Percentiles rank a stretch among this genome's conserved stretches.
phyloP scores from a whole-genome alignment of 345 rosid species.

The Diplotaxis tenuifolia region DNA sequence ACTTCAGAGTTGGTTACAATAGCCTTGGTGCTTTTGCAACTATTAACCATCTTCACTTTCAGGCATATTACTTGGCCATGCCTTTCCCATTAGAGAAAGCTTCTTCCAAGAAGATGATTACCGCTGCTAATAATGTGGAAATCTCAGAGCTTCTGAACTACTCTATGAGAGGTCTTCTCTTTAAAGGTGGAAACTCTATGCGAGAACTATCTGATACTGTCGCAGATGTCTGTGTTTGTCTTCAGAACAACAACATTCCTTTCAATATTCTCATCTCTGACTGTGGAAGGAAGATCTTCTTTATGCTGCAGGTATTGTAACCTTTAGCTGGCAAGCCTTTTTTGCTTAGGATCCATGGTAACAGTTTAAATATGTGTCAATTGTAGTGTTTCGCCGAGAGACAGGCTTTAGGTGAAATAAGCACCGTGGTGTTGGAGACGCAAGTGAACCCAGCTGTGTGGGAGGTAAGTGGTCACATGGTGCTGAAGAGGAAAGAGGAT shows the following conservation, averaged over 20 bases:
- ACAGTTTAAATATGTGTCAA: neutral
- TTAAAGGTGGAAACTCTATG: conserved; percentile 68
- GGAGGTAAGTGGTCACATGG: conserved; percentile 99
- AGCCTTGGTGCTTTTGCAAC: conserved; percentile 99
- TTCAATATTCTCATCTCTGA: conserved; percentile 83
- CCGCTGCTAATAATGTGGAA: conserved; percentile 52
- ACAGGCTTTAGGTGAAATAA: conserved; percentile 98
- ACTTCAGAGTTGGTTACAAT: conserved; percentile 93
- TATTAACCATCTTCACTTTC: conserved; percentile 97
- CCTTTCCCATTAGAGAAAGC: conserved; percentile 95
- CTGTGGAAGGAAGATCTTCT: conserved; percentile 75
- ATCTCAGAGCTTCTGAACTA: conserved; percentile 68
- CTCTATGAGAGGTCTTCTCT: conserved; percentile 91
- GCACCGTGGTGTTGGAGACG: conserved; percentile 74
- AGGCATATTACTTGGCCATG: conserved; percentile 94
- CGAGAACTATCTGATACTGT: conserved; percentile 59
- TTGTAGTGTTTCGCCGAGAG: conserved; percentile 95
- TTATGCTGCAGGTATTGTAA: conserved; percentile 78
- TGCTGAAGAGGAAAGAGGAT: conserved; percentile 87
- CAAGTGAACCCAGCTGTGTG: conserved; percentile 99
- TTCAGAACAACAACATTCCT: conserved; percentile 90
- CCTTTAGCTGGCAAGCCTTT: neutral
- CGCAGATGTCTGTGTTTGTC: conserved; percentile 75
- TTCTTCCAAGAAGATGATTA: conserved; percentile 53
- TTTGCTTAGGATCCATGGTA: neutral